Conservation (phyloP, 129 eudicot species). For the Centrapalus pauciflorus region DNA sequence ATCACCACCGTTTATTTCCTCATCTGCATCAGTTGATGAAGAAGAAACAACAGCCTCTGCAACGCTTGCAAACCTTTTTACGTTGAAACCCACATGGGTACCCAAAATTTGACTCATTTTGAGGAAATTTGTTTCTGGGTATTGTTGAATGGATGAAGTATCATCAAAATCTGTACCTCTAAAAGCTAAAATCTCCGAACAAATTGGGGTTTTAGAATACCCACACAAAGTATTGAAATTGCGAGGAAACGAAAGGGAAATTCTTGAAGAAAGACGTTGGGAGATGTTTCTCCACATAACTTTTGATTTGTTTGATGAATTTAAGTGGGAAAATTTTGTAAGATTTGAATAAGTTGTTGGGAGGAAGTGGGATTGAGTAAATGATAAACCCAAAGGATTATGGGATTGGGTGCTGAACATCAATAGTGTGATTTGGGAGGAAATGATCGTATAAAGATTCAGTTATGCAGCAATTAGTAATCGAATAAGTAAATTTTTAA, state of each 20-base stretch:
- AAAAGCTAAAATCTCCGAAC: not conserved
- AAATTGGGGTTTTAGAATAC: constrained; percentile 19
- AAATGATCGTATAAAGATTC: not conserved
- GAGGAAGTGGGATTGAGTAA: constrained; percentile 18
- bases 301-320: constrained; percentile 15
- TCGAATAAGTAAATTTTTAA: not conserved
- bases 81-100: constrained; percentile 15
- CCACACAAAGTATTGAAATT: constrained; percentile 28
- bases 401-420: constrained; percentile 49
- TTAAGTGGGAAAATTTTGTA: not conserved
- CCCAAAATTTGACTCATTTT: constrained; percentile 22
- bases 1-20: constrained; percentile 39
- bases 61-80: constrained; percentile 47
- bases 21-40: constrained; percentile 47
- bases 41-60: constrained; percentile 52
- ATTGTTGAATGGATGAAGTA: constrained; percentile 10
- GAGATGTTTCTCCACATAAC: constrained; percentile 64
- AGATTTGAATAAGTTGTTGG: constrained; percentile 3
- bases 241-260: constrained; percentile 13
- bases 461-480: not conserved
- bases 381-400: constrained; percentile 1
- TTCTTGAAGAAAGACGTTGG: constrained; percentile 32
- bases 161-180: constrained; percentile 13
- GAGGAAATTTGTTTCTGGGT: constrained; percentile 33
- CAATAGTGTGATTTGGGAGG: constrained; percentile 15